Conservation (phyloP, 1,139 yeast genomes). For the Ashbya aceris region DNA sequence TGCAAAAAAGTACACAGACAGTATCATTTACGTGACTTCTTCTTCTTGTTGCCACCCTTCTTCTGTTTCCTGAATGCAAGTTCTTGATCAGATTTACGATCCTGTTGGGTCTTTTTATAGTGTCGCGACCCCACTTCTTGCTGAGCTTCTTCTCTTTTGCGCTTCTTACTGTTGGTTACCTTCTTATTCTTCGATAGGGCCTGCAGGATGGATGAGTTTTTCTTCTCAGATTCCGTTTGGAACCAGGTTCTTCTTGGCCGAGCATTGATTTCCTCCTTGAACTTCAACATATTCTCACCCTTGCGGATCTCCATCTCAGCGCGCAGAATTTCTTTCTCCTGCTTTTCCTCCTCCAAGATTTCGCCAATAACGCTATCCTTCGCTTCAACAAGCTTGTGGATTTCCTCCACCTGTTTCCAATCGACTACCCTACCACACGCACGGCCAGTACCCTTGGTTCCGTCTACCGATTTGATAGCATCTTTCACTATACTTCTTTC, state of each 20-base stretch:
- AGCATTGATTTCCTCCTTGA: conserved; percentile 71
- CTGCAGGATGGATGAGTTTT: conserved; percentile 30
- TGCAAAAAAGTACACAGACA: too few relatives aligned
- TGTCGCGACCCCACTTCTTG: conserved; percentile 38
- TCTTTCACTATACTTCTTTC: conserved; percentile 86
- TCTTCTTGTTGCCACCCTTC: conserved; percentile 26
- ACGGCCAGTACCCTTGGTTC: conserved; percentile 36
- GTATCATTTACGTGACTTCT: neutral
- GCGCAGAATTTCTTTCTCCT: conserved; percentile 70
- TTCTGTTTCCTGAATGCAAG: conserved; percentile 32
- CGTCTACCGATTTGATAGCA: conserved; percentile 58
- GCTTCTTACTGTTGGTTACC: conserved; percentile 44
- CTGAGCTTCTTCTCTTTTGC: conserved; percentile 48
- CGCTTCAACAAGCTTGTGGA: conserved; percentile 49
- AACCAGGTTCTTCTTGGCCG: conserved; percentile 98
- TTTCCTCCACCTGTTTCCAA: conserved; percentile 71
- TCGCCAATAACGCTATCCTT: conserved; percentile 60
- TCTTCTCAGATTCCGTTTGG: conserved; percentile 66
- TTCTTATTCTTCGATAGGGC: conserved; percentile 37
- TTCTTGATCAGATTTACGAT: conserved; percentile 44
- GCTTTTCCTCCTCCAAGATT: conserved; percentile 77
- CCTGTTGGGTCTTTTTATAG: conserved; percentile 64
- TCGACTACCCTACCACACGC: conserved; percentile 79
- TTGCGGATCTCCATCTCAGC: conserved; percentile 89
- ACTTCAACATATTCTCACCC: conserved; percentile 75